Evolutionary conservation across 345 rosid genomes (phyloP), one percentile per base, ranked within the genome.

Genomic region (Eucalyptus urophylla): DNA sequence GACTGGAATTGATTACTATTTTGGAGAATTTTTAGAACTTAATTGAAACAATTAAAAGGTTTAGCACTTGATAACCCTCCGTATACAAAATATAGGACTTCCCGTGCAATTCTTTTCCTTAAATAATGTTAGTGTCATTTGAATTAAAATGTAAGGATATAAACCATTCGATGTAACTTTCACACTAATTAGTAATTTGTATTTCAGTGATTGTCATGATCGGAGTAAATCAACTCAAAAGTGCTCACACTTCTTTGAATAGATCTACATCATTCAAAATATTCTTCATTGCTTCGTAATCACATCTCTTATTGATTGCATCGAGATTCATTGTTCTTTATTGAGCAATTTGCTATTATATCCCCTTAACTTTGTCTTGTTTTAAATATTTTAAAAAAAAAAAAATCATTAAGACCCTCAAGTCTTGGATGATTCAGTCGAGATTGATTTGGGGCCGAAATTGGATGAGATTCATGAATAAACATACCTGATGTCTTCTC

Each of bases 401-500:
- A 19, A 53, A 8, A 53, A 19, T 21, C 25, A 53, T 21, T 53
- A 19, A 17, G 2, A 33, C 21, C 86, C 53, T 25, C 86, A 13
- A 80, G 27, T 85, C 37, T n/a, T 85, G 87, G 37, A 47, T 47
- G 11, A 85, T n/a, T 85, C 87, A 45, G 14, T 8, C 2, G 54
- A 25, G 50, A 47, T n/a, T 49, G 33, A 85, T 31, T 87, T 25
- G 17, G 14, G 27, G 19, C 50, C 15, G 50, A 58, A 19, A 11
- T 44, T 29, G 80, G 24, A 37, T 19, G n/a, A 58, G 5, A 56
- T 65, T 21, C 3, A 40, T 11, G 15, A 24, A 87, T 53, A 13
- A 88, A 37, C 24, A 85, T 92, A 95, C 97, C 96, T 95, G 90
- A 91, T 92, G 83, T 67, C 89, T 50, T 9, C 87, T 86, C 88